Percentiles rank a stretch among this genome's conserved stretches.
Evolutionary conservation across 768 basidiomycete genomes (phyloP).

Genomic region (Boletales sp.): DNA sequence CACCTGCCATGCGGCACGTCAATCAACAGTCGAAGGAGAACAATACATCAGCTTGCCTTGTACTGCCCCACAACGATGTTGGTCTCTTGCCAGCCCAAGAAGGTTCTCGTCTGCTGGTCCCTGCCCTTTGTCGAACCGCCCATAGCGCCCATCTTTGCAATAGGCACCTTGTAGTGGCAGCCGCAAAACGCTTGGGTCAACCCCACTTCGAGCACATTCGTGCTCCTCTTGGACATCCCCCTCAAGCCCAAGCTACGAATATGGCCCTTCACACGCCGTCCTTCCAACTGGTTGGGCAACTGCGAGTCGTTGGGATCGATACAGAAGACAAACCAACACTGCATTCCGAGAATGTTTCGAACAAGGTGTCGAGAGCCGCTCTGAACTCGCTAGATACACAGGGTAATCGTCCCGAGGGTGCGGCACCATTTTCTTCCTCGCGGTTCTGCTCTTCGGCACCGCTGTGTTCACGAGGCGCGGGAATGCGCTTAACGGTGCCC

Average conservation of each 20-base stretch:
- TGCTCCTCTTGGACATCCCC: slow-evolving; percentile 68
- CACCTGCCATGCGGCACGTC: slow-evolving; percentile 49
- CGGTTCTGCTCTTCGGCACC: slow-evolving; percentile 46
- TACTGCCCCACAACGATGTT: slow-evolving; percentile 81
- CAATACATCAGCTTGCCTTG: slow-evolving; percentile 52
- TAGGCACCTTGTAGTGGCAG: slow-evolving; percentile 70
- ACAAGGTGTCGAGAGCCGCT: slow-evolving; percentile 77
- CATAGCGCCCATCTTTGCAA: slow-evolving; percentile 52
- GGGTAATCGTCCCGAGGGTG: slow-evolving; percentile 38
- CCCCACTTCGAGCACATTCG: slow-evolving; percentile 73
- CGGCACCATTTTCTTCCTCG: slow-evolving; percentile 38
- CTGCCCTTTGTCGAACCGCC: slow-evolving; percentile 60
- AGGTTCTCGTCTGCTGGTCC: slow-evolving; percentile 54
- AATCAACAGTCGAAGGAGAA: slow-evolving; percentile 2
- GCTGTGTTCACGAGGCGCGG: slow-evolving; percentile 31
- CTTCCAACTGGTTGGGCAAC: slow-evolving; percentile 90
- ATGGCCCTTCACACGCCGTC: slow-evolving; percentile 87
- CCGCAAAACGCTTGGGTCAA: slow-evolving; percentile 88
- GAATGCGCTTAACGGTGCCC: slow-evolving; percentile 58
- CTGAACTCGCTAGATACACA: slow-evolving; percentile 91
- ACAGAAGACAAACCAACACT: slow-evolving; percentile 90
- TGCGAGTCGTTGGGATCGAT: slow-evolving; percentile 95
- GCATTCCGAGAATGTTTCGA: slow-evolving; percentile 88
- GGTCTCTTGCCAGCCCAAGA: slow-evolving; percentile 55
- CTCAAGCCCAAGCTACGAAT: slow-evolving; percentile 76